Evolutionary conservation across 2,329 filamentous ascomycete genomes (phyloP).

Genomic region (Plectosphaerella cucumerina): DNA sequence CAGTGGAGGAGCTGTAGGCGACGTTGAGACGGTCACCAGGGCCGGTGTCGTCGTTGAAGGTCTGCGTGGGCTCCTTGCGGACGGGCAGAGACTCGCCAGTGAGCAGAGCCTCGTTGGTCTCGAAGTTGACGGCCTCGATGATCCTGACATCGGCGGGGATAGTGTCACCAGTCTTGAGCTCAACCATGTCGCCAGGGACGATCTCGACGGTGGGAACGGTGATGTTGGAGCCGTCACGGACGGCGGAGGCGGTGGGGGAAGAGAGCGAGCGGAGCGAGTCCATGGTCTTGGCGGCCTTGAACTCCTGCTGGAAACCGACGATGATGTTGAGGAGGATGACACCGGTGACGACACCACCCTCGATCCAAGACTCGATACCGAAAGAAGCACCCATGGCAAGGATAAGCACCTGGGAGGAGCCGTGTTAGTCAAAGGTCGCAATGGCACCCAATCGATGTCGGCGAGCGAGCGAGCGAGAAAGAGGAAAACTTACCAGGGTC

Average conservation of each 20-base stretch:
- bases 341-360: conserved; percentile 53
- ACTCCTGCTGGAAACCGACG: conserved; percentile 45
- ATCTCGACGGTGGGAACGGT: conserved; percentile 37
- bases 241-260: conserved; percentile 37
- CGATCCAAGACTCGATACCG: conserved; percentile 55
- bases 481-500: conserved; percentile 48
- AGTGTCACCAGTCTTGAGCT: conserved; percentile 53
- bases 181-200: conserved; percentile 54
- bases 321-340: conserved; percentile 56
- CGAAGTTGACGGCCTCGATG: conserved; percentile 59
- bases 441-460: too few species aligned
- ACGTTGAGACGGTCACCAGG: conserved; percentile 58
- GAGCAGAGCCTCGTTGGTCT: conserved; percentile 62
- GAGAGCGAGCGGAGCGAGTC: conserved; percentile 39
- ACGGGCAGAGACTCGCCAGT: conserved; percentile 62
- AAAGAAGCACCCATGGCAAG: conserved; percentile 55
- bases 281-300: conserved; percentile 45
- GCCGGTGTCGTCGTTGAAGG: conserved; percentile 36
- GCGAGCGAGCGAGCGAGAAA: background rate
- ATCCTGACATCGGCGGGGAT: conserved; percentile 56
- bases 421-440: background rate
- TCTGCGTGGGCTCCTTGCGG: conserved; percentile 43
- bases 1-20: conserved; percentile 58
- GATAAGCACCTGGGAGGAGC: conserved; percentile 39
- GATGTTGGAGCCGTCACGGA: conserved; percentile 35